Conservation (phyloP, 768 basidiomycete genomes). For the Mycena floridula region DNA sequence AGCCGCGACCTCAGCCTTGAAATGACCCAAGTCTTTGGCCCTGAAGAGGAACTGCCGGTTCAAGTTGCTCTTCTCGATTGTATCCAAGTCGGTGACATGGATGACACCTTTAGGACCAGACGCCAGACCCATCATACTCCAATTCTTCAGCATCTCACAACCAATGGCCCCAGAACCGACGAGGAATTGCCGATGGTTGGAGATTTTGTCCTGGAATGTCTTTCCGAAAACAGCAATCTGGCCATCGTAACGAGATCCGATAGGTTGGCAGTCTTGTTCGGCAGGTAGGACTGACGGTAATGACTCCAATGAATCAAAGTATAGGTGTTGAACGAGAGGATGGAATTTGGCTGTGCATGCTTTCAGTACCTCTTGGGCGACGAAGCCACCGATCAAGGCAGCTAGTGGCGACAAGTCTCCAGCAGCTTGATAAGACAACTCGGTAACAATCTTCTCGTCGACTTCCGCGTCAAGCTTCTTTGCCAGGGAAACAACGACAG, state of each 20-base stretch:
- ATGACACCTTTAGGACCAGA: constrained; percentile 74
- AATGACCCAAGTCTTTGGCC: constrained; percentile 91
- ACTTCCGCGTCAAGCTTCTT: constrained; percentile 72
- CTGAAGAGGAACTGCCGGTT: constrained; percentile 99
- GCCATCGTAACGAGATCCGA: constrained; percentile 81
- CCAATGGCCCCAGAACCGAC: constrained; percentile 99
- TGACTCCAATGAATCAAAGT: constrained; percentile 97
- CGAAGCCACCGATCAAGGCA: constrained; percentile 94
- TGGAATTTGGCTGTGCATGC: constrained; percentile 98
- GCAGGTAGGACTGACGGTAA: constrained; percentile 70
- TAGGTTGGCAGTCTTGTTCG: constrained; percentile 79
- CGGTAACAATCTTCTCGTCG: constrained; percentile 76
- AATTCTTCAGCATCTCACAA: constrained; percentile 99
- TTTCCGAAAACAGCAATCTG: constrained; percentile 97
- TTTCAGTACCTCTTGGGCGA: constrained; percentile 96
- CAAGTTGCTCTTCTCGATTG: constrained; percentile 98
- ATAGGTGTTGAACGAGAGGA: constrained; percentile 90
- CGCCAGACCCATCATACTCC: constrained; percentile 97
- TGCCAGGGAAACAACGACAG: constrained; percentile 62
- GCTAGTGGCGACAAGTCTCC: constrained; percentile 88
- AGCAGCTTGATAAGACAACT: constrained; percentile 85
- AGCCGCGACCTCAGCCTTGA: constrained; percentile 94
- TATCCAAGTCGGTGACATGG: constrained; percentile 95
- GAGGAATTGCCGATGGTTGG: constrained; percentile 87
- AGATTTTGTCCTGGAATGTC: constrained; percentile 86